Evolutionary conservation across 1,284 basidiomycete species (phyloP), one percentile per base, ranked within the genome.

Genomic region (Ustilago crameri): DNA sequence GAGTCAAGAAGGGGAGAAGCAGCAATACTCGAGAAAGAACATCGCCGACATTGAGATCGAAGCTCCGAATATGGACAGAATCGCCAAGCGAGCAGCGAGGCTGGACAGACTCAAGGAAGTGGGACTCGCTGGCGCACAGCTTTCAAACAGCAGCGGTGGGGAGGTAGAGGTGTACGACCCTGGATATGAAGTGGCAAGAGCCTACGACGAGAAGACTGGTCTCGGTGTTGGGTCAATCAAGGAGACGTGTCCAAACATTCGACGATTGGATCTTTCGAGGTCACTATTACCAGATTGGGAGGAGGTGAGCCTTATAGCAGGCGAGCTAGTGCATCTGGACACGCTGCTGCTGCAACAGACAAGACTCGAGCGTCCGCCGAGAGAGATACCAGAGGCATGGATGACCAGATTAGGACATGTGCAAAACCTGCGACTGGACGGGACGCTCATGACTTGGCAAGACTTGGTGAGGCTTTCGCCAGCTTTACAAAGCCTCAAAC

Each of bases 41-140:
- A 67, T 75, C 34, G 72, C 63, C 26, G 77, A 78, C 20, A 95
- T 97, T 64, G 86, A 91, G 67, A 92, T 98, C 15, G 91, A 96
- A 82, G 92, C 91, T 1, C 91, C 94, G 0, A 88, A 89, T 43
- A 85, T 96, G 47, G 89, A 91, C 77, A 91, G 90, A 76, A 89
- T 97, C 54, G 87, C 90, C 60, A 84, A 85, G 27, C 90, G 91
- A 46, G 87, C 95, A 17, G 86, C 89, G 1, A 85, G 88, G 53
- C 84, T 97, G 18, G 87, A 88, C 52, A 86, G 86, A 17, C 85
- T 97, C 44, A 88, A 88, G 35, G 90, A 92, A 80, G 88, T 91
- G 51, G 93, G 93, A 56, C 85, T 96, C 23, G 91, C 93, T 73
- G 87, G 86, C 0, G 70, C 66, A 67, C 59, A 62, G 20, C 42